Evolutionary conservation across 2,329 filamentous ascomycete genomes (phyloP).

Genomic region (Fusarium pilosicola): DNA sequence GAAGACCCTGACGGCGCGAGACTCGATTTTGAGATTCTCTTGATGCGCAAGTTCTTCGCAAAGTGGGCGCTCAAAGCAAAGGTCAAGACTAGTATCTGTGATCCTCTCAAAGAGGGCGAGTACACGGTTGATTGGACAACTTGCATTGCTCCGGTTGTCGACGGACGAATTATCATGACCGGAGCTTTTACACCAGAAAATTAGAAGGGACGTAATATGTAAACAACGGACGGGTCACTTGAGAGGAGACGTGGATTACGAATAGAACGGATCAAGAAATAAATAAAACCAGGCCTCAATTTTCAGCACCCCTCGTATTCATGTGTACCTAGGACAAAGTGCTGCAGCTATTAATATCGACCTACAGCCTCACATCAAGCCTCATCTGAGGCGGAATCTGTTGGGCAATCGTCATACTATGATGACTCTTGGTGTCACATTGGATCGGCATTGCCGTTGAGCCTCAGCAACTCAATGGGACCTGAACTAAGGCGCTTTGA

Average conservation of each 20-base stretch:
- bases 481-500: background rate
- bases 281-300: constrained; percentile 4
- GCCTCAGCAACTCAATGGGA: background rate
- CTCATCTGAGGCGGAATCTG: background rate
- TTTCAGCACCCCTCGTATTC: background rate
- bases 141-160: constrained; percentile 79
- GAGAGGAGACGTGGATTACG: background rate
- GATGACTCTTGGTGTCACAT: background rate
- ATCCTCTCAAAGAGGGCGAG: constrained; percentile 67
- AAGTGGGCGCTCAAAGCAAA: constrained; percentile 79
- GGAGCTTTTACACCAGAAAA: constrained; percentile 26
- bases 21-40: constrained; percentile 65
- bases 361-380: background rate
- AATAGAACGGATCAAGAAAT: constrained; percentile 1
- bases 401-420: background rate
- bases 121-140: constrained; percentile 79
- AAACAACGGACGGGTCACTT: background rate
- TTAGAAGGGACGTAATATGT: background rate
- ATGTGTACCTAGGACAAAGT: background rate
- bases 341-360: background rate
- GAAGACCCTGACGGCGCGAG: constrained; percentile 53
- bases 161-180: constrained; percentile 75
- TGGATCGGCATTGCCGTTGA: constrained; percentile 1
- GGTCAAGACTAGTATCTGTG: constrained; percentile 63
- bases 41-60: constrained; percentile 74